These are phyloP conservation scores for Candida nonsorbophila DNA, from an alignment of 805 yeast species.

Conservation along the genomic window DNA sequence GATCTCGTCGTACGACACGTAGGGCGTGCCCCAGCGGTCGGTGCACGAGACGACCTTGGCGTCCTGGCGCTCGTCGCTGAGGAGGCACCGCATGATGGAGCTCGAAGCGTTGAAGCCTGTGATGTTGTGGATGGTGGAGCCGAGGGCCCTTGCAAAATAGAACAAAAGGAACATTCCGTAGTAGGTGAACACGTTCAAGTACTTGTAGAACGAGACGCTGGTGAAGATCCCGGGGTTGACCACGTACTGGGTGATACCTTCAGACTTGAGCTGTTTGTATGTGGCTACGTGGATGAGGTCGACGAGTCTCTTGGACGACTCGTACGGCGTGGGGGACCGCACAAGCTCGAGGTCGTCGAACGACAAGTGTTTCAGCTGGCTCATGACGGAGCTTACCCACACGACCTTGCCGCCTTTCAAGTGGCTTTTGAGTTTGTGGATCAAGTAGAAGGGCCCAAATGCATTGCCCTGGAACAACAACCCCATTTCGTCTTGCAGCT, in stretches of 20 bases:
- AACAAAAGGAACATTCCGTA: constrained; percentile 84
- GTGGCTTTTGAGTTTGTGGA: constrained; percentile 57
- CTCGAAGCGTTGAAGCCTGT: constrained; percentile 87
- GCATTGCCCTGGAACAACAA: constrained; percentile 91
- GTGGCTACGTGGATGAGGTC: constrained; percentile 79
- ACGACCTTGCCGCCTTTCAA: constrained; percentile 60
- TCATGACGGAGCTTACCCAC: constrained; percentile 85
- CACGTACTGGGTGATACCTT: constrained; percentile 66
- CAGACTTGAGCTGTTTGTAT: constrained; percentile 41
- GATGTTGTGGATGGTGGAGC: constrained; percentile 87
- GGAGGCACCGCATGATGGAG: constrained; percentile 58
- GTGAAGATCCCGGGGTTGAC: constrained; percentile 94
- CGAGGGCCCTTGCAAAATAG: constrained; percentile 73
- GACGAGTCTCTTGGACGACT: constrained; percentile 84
- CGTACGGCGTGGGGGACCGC: constrained; percentile 65
- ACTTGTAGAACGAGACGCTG: constrained; percentile 72
- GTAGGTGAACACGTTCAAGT: constrained; percentile 71
- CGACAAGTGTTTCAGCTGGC: constrained; percentile 69
- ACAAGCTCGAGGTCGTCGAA: constrained; percentile 71
- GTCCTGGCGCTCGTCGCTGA: constrained; percentile 44
- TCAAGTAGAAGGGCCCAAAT: constrained; percentile 88
- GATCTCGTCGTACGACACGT: constrained; percentile 49
- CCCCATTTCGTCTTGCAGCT: constrained; percentile 76
- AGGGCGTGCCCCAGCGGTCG: constrained; percentile 58
- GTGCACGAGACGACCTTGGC: constrained; percentile 67